A percentile compares a stretch with the other conserved stretches of the same genome.
These are phyloP conservation scores for Phoma sp. DNA, from an alignment of 2,329 filamentous ascomycete genomes.

Conservation along the genomic window DNA sequence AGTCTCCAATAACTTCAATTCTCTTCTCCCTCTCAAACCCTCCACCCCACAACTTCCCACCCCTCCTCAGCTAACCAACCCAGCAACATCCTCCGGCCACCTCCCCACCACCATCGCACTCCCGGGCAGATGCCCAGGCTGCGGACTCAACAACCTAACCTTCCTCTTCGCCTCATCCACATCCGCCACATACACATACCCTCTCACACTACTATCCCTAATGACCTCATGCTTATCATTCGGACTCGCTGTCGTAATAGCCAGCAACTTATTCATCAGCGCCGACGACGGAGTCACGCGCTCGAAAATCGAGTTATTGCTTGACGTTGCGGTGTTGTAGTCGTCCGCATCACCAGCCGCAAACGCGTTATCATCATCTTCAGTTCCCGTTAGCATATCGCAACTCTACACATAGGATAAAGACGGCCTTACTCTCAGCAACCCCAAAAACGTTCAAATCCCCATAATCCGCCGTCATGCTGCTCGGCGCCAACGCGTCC, in stretches of 20 bases:
- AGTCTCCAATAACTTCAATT: too few relatives aligned
- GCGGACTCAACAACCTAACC: constrained; percentile 80
- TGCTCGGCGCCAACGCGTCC: constrained; percentile 81
- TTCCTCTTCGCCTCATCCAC: constrained; percentile 85
- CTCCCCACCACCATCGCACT: constrained; percentile 81
- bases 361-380: constrained; percentile 31
- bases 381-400: neutral
- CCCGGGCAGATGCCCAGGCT: constrained; percentile 79
- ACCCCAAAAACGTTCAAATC: constrained; percentile 76
- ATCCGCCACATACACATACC: constrained; percentile 90
- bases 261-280: constrained; percentile 82
- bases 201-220: constrained; percentile 82
- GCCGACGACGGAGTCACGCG: constrained; percentile 68
- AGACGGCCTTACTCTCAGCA: constrained; percentile 56
- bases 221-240: constrained; percentile 75
- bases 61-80: constrained; percentile 60
- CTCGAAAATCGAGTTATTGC: constrained; percentile 56
- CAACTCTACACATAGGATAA: neutral
- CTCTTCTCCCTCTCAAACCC: neutral
- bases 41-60: neutral
- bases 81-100: constrained; percentile 86
- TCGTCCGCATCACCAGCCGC: constrained; percentile 56
- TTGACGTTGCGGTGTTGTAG: constrained; percentile 50
- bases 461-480: constrained; percentile 80
- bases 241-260: constrained; percentile 78